A percentile compares a stretch with the other conserved stretches of the same genome.
These are phyloP conservation scores for Aspergillus sp. DNA, from an alignment of 2,329 filamentous ascomycete species.

Conservation along the genomic window DNA sequence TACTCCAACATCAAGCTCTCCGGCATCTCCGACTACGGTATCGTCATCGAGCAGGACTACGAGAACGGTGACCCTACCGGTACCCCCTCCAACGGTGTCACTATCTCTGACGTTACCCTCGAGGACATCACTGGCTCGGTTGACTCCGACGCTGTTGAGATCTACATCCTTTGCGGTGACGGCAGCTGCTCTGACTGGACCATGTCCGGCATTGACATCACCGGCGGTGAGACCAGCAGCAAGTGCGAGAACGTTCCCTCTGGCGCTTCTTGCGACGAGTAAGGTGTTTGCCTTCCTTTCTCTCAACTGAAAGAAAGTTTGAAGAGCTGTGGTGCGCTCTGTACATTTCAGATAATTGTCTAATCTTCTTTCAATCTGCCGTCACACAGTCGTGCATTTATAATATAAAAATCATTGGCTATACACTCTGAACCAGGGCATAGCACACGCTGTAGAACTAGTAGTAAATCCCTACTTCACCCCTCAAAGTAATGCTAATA, in stretches of 20 bases:
- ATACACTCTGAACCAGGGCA: neutral
- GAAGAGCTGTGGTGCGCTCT: neutral
- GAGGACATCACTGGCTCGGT: conserved; percentile 40
- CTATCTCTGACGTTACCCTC: conserved; percentile 44
- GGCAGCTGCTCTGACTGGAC: conserved; percentile 58
- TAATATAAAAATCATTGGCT: neutral
- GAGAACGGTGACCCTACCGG: conserved; percentile 49
- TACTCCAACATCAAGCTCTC: conserved; percentile 57
- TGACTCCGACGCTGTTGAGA: conserved; percentile 36
- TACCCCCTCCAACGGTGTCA: conserved; percentile 41
- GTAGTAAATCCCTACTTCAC: no score
- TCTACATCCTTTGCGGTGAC: conserved; percentile 59
- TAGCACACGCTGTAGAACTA: no score
- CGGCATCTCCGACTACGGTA: conserved; percentile 47
- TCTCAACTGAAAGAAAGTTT: neutral
- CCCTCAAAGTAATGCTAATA: no score
- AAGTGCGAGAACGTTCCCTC: conserved; percentile 47
- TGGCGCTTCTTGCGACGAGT: conserved; percentile 35
- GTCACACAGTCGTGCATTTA: neutral
- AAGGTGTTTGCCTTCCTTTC: neutral
- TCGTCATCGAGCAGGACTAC: conserved; percentile 63
- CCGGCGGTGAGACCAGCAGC: conserved; percentile 53
- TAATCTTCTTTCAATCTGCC: neutral
- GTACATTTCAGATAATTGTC: neutral
- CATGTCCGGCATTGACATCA: conserved; percentile 53